Evolutionary conservation across 768 basidiomycete genomes (phyloP).

Genomic region (Cystofilobasidium bisporidii): DNA sequence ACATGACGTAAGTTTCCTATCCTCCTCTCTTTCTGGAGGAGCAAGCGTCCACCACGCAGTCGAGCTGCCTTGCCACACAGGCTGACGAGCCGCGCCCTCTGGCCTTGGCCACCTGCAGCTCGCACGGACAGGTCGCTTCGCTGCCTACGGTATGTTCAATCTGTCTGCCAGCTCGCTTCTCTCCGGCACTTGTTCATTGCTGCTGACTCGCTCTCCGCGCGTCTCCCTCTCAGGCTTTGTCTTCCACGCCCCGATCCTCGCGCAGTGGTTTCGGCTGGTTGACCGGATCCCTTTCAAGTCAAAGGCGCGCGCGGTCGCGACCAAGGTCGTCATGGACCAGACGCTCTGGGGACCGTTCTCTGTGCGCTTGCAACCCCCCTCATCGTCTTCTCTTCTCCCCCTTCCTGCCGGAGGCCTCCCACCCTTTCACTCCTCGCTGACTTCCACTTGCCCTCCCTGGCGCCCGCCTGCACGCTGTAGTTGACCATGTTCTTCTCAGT

Average conservation of each 20-base stretch:
- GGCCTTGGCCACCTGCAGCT: not conserved
- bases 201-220: no score
- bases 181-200: no score
- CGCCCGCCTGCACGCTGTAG: not conserved
- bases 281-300: conserved; percentile 19
- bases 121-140: conserved; percentile 17
- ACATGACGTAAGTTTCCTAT: conserved; percentile 14
- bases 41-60: not conserved
- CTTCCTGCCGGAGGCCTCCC: no score
- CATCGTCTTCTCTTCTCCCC: no score
- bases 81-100: not conserved
- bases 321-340: conserved; percentile 20
- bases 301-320: not conserved
- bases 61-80: not conserved
- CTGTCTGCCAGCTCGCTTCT: not conserved
- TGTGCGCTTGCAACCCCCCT: not conserved
- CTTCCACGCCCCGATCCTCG: conserved; percentile 19
- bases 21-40: not conserved
- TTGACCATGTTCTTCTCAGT: conserved; percentile 14
- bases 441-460: no score
- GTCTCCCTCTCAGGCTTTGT: conserved; percentile 12
- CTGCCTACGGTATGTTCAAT: not conserved
- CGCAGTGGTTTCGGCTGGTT: conserved; percentile 26
- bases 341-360: conserved; percentile 20
- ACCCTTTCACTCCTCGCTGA: no score